Conservation (phyloP, 2,329 filamentous ascomycete species). For the Penicillium sp. region DNA sequence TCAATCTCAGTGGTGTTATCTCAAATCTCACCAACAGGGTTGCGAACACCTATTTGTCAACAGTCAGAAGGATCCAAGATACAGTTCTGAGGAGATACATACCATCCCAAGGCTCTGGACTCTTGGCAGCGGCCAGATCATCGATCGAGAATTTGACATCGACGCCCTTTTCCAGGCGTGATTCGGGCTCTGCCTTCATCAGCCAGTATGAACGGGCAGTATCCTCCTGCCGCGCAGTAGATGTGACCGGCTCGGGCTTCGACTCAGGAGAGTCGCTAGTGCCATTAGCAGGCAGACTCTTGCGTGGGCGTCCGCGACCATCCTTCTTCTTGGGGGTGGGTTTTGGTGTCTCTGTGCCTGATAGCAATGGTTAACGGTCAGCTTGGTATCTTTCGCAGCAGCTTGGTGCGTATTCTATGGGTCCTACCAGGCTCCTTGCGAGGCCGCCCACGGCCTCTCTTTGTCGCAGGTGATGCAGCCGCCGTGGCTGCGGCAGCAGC, state of each 20-base stretch:
- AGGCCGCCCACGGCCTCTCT: slow-evolving; percentile 23
- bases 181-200: slow-evolving; percentile 84
- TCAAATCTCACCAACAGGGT: slow-evolving; percentile 38
- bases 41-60: slow-evolving; percentile 43
- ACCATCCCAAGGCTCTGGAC: slow-evolving; percentile 92
- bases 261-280: slow-evolving; percentile 12
- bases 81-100: slow-evolving; percentile 33
- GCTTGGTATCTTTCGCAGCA: too few relatives aligned
- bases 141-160: slow-evolving; percentile 96
- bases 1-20: background rate
- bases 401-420: background rate
- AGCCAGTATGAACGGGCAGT: slow-evolving; percentile 64
- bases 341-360: slow-evolving; percentile 9
- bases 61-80: slow-evolving; percentile 18
- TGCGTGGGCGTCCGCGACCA: slow-evolving; percentile 28
- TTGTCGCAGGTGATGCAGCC: slow-evolving; percentile 7
- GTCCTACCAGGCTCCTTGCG: slow-evolving; percentile 17
- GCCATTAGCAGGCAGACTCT: slow-evolving; percentile 24
- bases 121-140: slow-evolving; percentile 68
- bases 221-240: slow-evolving; percentile 16
- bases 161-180: slow-evolving; percentile 77
- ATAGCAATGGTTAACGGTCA: background rate
- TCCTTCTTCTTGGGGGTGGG: slow-evolving; percentile 20
- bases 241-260: slow-evolving; percentile 8
- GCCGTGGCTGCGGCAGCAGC: slow-evolving; percentile 9